Evolutionary conservation across 1,139 yeast species (phyloP).

Genomic region (Meyerozyma carpophila): DNA sequence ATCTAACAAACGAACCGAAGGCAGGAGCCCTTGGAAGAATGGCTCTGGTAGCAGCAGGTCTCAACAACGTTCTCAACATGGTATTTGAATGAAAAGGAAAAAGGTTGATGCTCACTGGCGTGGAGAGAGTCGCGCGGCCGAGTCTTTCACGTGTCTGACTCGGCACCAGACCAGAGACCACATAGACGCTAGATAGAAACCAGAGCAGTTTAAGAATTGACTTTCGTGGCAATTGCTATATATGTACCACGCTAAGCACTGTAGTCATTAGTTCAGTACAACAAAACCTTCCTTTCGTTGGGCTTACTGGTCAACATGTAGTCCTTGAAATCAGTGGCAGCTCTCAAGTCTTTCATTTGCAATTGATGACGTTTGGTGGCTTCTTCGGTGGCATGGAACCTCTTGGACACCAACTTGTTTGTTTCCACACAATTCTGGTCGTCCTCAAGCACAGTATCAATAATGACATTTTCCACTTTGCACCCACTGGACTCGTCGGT

Average conservation of each 20-base stretch:
- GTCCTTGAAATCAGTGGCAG: not conserved
- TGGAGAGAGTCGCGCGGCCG: not conserved
- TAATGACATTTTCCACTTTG: not conserved
- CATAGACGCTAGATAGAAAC: not conserved
- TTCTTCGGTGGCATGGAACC: not conserved
- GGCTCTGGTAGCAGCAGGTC: slow-evolving; percentile 4
- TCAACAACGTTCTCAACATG: slow-evolving; percentile 7
- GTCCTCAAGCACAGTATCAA: not conserved
- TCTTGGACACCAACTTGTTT: not conserved
- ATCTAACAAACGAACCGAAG: slow-evolving; percentile 15
- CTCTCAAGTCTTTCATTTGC: not conserved
- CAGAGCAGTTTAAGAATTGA: not conserved
- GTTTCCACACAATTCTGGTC: not conserved
- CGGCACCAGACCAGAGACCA: not conserved
- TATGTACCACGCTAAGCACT: no score
- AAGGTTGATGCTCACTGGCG: not conserved
- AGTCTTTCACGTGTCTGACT: not conserved
- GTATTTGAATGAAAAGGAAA: not conserved
- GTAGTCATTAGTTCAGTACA: not conserved
- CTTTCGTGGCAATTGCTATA: no score
- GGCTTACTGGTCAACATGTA: not conserved
- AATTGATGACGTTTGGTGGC: not conserved
- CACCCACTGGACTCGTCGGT: slow-evolving; percentile 1
- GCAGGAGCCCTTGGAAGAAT: slow-evolving; percentile 2
- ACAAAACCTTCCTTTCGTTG: not conserved